phyloP scores from a whole-genome alignment of 352 stramenopile genomes.

The Pythium periplocum region DNA sequence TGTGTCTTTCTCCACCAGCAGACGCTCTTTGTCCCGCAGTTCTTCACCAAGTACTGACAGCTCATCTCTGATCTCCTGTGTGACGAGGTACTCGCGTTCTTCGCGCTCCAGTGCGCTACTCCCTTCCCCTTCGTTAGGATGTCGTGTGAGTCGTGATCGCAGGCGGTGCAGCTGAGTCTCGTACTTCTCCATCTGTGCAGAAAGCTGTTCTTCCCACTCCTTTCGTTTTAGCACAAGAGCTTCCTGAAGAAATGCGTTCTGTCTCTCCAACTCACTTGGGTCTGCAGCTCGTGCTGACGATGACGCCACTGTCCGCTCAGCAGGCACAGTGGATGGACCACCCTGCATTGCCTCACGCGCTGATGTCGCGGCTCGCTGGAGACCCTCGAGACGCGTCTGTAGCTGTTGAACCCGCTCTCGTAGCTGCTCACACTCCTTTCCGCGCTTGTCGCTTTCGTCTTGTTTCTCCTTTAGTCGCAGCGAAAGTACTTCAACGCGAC shows the following conservation, averaged over 20 bases:
- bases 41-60: conserved; percentile 34
- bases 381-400: conserved; percentile 20
- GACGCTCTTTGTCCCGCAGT: conserved; percentile 43
- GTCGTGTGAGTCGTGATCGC: conserved; percentile 15
- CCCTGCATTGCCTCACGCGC: conserved; percentile 15
- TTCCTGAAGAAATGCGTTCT: conserved; percentile 57
- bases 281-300: not conserved
- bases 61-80: conserved; percentile 42
- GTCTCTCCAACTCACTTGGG: conserved; percentile 29
- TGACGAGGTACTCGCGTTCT: conserved; percentile 42
- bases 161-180: conserved; percentile 47
- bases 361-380: conserved; percentile 15
- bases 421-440: conserved; percentile 35
- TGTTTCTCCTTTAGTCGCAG: conserved; percentile 70
- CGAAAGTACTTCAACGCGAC: conserved; percentile 56
- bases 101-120: conserved; percentile 26
- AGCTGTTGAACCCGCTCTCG: conserved; percentile 25
- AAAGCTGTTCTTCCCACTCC: conserved; percentile 51
- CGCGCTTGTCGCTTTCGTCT: conserved; percentile 32
- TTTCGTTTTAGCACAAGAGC: conserved; percentile 55
- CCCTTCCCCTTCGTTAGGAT: not conserved
- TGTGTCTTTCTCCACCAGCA: conserved; percentile 52
- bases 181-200: conserved; percentile 47
- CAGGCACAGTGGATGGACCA: no score
- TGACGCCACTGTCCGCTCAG: no score